Base-by-base conservation (phyloP, 2,329 filamentous ascomycete species). In the Ambrosiella xylebori region DNA sequence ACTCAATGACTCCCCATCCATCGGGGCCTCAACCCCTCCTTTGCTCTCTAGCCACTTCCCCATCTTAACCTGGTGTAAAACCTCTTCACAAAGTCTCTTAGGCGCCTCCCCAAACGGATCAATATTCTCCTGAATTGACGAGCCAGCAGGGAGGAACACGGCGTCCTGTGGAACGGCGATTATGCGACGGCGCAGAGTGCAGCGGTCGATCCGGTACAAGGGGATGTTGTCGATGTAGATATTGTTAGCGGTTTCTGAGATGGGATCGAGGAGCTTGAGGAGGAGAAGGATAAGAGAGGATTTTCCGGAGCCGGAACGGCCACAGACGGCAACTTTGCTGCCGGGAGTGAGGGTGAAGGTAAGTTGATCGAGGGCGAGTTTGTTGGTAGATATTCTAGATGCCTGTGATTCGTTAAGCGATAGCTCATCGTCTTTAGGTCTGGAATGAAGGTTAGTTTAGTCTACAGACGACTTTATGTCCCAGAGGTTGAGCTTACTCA, bases 121-220 rank as follows among this genome's bases (percentile, higher is more conserved):
- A 0, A 77, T 67, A 58, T 77, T 76, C 6, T 64, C 56, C 36
- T 65, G 66, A 59, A 74, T 68, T 1, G 68, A 70, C 51, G 68
- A 71, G 5, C 68, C 70, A 40, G 71, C 72, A 0, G 72, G 73
- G 1, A 79, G 65, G 64, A 80, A 78, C 2, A 77, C 71, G 0
- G 75, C 65, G 3, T 80, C 77, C 63, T 81, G 77, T 0, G 77
- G 75, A 0, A 80, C 66, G 3, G 75, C 73, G 47, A 77, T 75
- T 41, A 80, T 66, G 0, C 71, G 72, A 45, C 71, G 66, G 7
- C 77, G 74, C 0, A 80, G 67, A 0, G 65, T 64, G 0, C 65
- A 36, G 1, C 76, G 71, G 57, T 74, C 64, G 11, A 80, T 67
- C 1, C 59, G 60, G 27, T 65, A 44, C 1, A 74, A 66, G 0